A percentile compares a stretch with the other conserved stretches of the same genome.
Conservation (phyloP, 179 eudicot species). For the Sideroxylon spinosum region DNA sequence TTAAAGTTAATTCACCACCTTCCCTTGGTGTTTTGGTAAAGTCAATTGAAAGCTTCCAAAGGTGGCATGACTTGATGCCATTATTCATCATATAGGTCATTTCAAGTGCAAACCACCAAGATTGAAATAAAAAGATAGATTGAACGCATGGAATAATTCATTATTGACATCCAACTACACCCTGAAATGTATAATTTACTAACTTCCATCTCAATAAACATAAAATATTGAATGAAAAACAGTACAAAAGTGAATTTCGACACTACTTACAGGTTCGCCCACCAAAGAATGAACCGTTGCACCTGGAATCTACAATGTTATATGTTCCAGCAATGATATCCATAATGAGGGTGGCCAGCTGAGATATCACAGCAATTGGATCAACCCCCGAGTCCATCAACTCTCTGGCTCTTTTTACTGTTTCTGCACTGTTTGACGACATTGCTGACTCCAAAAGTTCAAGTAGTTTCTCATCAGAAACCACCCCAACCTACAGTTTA, state of each 20-base stretch:
- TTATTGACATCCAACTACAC: not conserved
- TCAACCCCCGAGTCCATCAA: conserved; percentile 94
- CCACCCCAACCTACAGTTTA: conserved; percentile 68
- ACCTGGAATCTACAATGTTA: conserved; percentile 49
- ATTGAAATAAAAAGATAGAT: not conserved
- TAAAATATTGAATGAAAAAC: too few relatives aligned
- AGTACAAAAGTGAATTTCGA: conserved; percentile 5
- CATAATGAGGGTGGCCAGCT: conserved; percentile 84
- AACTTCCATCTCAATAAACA: not conserved
- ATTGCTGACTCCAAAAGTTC: conserved; percentile 91
- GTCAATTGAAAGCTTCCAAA: not conserved
- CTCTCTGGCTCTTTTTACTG: conserved; percentile 90
- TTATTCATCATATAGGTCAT: not conserved
- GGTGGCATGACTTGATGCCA: not conserved
- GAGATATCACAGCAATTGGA: conserved; percentile 90
- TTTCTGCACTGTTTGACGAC: conserved; percentile 92
- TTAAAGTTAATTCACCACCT: too few relatives aligned
- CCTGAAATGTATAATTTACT: not conserved
- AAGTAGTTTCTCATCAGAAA: conserved; percentile 85
- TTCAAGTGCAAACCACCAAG: not conserved
- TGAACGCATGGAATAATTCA: not conserved
- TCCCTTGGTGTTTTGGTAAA: not conserved
- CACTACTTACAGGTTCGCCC: conserved; percentile 72
- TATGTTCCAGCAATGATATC: conserved; percentile 87
- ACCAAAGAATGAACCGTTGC: conserved; percentile 43